Percentiles rank a stretch among this genome's conserved stretches.
Conservation (phyloP, 306 rosid genomes). For the Begonia fuchsioides region DNA sequence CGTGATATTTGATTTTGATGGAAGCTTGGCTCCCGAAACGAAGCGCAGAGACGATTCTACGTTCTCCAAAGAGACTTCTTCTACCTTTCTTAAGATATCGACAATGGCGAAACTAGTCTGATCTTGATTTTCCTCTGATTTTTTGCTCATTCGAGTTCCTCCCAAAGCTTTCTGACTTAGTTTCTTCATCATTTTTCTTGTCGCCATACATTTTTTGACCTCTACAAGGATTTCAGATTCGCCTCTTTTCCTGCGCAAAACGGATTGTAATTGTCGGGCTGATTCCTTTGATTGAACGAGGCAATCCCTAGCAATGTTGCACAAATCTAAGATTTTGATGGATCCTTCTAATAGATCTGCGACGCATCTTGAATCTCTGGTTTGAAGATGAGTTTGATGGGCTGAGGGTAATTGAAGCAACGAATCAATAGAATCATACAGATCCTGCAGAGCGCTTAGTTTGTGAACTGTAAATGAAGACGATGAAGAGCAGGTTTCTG, state of each 20-base stretch:
- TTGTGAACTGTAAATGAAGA: constrained; percentile 9
- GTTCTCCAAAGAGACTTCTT: constrained; percentile 1
- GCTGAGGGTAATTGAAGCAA: constrained; percentile 9
- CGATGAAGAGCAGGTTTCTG: constrained; percentile 4
- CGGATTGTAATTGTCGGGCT: constrained; percentile 4
- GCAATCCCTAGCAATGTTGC: constrained; percentile 7
- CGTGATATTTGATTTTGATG: constrained; percentile 7
- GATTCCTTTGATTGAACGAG: constrained; percentile 10
- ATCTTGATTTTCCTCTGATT: not conserved
- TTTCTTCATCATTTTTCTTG: constrained; percentile 10
- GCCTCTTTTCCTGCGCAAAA: constrained; percentile 5
- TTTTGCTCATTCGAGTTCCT: constrained; percentile 1
- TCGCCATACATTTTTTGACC: constrained; percentile 2
- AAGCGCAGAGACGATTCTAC: constrained; percentile 13
- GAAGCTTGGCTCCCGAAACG: constrained; percentile 7
- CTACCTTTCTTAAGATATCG: constrained; percentile 1
- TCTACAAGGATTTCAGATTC: constrained; percentile 5
- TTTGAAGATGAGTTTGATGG: constrained; percentile 5
- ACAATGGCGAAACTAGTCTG: not conserved
- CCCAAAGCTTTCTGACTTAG: constrained; percentile 9
- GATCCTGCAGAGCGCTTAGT: constrained; percentile 13
- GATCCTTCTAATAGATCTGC: constrained; percentile 9
- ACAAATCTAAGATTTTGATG: constrained; percentile 11
- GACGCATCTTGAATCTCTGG: constrained; percentile 2
- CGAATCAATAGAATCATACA: constrained; percentile 12